Conservation (phyloP, 106 monocot genomes). For the Apostasia shenzhenica region DNA sequence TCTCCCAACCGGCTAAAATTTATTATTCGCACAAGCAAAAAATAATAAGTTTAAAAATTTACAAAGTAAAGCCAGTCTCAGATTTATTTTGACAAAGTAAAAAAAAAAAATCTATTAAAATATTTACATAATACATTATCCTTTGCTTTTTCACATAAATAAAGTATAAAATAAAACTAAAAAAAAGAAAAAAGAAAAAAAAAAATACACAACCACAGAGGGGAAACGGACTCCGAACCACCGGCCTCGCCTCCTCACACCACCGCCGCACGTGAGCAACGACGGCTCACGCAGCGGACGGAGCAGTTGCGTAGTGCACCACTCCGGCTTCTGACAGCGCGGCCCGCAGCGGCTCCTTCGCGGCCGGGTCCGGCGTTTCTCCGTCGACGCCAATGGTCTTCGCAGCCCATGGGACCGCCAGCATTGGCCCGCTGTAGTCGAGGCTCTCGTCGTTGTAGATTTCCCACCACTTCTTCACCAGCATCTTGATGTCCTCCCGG, state of each 20-base stretch:
- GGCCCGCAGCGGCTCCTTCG: not conserved
- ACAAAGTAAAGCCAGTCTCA: no score
- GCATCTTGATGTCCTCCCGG: constrained; percentile 60
- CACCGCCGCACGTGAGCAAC: not conserved
- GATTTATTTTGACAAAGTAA: no score
- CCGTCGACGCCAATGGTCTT: constrained; percentile 6
- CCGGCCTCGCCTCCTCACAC: not conserved
- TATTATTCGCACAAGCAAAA: no score
- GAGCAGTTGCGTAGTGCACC: not conserved
- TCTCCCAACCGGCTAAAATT: no score
- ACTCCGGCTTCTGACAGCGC: constrained; percentile 6
- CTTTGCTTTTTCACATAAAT: no score
- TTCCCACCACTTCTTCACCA: constrained; percentile 76
- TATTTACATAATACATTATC: no score
- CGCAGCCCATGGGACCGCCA: constrained; percentile 13
- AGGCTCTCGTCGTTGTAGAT: constrained; percentile 46
- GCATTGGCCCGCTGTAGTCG: not conserved
- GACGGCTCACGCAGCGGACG: constrained; percentile 9
- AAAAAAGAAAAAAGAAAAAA: no score
- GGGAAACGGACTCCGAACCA: not conserved
- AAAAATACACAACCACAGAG: no score
- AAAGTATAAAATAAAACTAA: no score
- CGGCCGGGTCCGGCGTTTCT: not conserved
- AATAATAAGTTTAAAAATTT: no score
- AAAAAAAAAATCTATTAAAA: no score